Evolutionary conservation across 2,329 filamentous ascomycete genomes (phyloP).

Genomic region (Paracamarosporium sp.): DNA sequence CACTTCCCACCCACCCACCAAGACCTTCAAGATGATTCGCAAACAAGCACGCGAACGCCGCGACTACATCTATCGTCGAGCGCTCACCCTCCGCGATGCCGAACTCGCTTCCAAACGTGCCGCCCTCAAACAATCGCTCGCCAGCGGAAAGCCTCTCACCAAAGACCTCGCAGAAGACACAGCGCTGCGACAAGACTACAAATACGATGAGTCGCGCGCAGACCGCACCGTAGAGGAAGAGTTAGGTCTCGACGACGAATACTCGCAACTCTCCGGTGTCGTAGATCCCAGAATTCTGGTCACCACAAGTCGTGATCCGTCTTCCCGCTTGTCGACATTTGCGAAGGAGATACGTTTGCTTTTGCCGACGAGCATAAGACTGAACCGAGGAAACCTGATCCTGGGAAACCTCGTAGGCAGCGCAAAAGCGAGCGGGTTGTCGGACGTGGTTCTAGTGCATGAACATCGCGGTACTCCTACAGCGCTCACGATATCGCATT

Average conservation of each 20-base stretch:
- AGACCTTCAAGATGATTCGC: no score
- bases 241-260: conserved; percentile 85
- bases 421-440: conserved; percentile 79
- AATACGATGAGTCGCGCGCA: conserved; percentile 85
- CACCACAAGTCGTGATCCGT: conserved; percentile 89
- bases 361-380: conserved; percentile 81
- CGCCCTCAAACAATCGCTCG: conserved; percentile 83
- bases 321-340: conserved; percentile 83
- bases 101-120: conserved; percentile 92
- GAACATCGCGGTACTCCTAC: conserved; percentile 94
- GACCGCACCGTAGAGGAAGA: conserved; percentile 72
- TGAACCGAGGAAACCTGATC: conserved; percentile 92
- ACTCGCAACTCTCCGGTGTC: conserved; percentile 87
- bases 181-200: conserved; percentile 81
- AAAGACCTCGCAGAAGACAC: conserved; percentile 86
- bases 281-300: conserved; percentile 88
- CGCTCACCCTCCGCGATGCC: conserved; percentile 77
- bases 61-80: conserved; percentile 83
- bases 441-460: conserved; percentile 77
- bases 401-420: conserved; percentile 84
- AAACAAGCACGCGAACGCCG: conserved; percentile 70
- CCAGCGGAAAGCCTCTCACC: conserved; percentile 86
- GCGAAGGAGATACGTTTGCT: conserved; percentile 89
- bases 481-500: conserved; percentile 83
- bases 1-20: no score